A percentile compares a stretch with the other conserved stretches of the same genome.
Evolutionary conservation across 2,329 filamentous ascomycete genomes (phyloP).

Genomic region (Ceratocystis albifundus): DNA sequence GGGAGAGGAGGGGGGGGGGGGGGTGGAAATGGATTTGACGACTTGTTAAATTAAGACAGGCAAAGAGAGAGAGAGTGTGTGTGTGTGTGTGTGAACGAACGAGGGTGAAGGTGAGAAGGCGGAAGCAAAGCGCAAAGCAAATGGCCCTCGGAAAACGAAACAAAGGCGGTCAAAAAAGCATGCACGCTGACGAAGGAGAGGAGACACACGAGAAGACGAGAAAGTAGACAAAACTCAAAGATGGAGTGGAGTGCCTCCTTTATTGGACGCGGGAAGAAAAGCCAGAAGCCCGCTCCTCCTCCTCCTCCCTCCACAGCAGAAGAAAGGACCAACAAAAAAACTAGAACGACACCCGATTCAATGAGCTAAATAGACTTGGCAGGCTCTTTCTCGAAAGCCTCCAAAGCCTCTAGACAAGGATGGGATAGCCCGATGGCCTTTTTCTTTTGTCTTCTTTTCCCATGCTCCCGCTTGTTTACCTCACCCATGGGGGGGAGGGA

Average conservation of each 20-base stretch:
- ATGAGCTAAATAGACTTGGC: neutral
- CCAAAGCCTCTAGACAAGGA: slow-evolving; percentile 1
- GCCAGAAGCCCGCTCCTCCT: neutral
- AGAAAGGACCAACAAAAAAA: neutral
- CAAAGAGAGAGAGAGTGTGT: too few relatives aligned
- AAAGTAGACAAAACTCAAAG: neutral
- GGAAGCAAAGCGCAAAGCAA: neutral
- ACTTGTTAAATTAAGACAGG: too few relatives aligned
- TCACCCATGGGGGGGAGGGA: neutral
- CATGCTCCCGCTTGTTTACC: neutral
- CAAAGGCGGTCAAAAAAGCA: slow-evolving; percentile 9
- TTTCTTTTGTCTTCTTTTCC: neutral
- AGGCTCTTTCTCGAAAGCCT: slow-evolving; percentile 5
- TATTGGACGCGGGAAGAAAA: neutral
- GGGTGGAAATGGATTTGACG: too few relatives aligned
- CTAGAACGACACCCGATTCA: neutral
- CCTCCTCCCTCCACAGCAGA: neutral
- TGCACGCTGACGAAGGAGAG: slow-evolving; percentile 5
- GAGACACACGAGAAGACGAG: neutral
- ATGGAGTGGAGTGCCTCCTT: neutral
- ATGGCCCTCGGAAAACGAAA: neutral
- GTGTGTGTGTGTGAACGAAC: too few relatives aligned
- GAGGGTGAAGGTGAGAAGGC: too few relatives aligned
- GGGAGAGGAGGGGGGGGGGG: too few relatives aligned
- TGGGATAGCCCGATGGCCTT: neutral